These are phyloP conservation scores for Oryza nivara DNA, from an alignment of 176 grass and related monocot species.

Conservation along the genomic window DNA sequence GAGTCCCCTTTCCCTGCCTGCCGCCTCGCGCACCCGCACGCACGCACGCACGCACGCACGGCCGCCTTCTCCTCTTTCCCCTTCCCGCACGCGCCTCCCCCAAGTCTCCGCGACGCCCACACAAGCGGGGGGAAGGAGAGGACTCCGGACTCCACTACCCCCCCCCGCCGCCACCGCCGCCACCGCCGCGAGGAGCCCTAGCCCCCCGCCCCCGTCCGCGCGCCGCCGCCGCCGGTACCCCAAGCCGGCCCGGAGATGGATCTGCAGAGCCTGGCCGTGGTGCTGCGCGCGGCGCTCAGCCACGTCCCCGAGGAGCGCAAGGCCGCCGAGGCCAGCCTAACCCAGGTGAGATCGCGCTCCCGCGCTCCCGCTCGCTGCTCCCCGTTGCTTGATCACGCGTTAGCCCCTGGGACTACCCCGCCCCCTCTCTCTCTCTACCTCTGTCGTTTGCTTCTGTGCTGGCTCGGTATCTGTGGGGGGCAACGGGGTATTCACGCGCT, in stretches of 20 bases:
- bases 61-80: no score
- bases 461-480: not conserved
- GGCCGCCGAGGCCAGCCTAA: conserved; percentile 79
- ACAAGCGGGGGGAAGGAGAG: not conserved
- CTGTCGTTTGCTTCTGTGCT: not conserved
- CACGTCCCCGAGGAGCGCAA: conserved; percentile 78
- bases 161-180: not conserved
- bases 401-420: not conserved
- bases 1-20: no score
- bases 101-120: conserved; percentile 42
- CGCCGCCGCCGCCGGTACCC: not conserved
- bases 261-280: conserved; percentile 68
- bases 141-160: not conserved
- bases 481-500: not conserved
- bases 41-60: no score
- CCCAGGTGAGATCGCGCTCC: conserved; percentile 58
- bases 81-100: not conserved
- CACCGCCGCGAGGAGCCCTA: not conserved
- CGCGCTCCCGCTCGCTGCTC: not conserved
- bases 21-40: no score
- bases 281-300: conserved; percentile 88
- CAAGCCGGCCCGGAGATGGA: conserved; percentile 54
- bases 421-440: not conserved
- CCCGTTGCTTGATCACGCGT: not conserved
- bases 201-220: not conserved